Conservation (phyloP, 73 alveolate species). For the Blepharisma japonicum region DNA sequence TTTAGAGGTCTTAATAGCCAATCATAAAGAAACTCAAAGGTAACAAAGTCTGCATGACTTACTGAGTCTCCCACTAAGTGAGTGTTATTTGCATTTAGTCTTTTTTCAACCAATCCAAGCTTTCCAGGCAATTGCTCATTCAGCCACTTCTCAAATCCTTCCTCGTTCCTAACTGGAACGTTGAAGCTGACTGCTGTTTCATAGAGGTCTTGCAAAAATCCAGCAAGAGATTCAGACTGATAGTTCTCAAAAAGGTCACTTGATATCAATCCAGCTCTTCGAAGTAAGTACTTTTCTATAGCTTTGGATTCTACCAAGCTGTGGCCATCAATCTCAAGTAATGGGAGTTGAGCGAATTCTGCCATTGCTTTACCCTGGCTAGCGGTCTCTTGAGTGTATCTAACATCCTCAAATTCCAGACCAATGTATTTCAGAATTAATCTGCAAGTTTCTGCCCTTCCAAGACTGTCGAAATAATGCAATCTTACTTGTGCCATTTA, state of each 20-base stretch:
- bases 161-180: too few relatives aligned
- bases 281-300: background rate
- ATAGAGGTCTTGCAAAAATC: too few relatives aligned
- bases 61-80: background rate
- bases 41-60: background rate
- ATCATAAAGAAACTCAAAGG: background rate
- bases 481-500: too few relatives aligned
- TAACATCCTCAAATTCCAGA: too few relatives aligned
- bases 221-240: too few relatives aligned
- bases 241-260: too few relatives aligned
- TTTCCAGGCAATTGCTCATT: background rate
- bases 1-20: background rate
- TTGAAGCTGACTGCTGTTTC: too few relatives aligned
- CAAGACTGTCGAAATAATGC: conserved; percentile 12
- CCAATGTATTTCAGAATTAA: too few relatives aligned
- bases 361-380: too few relatives aligned
- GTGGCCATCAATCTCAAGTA: conserved; percentile 7
- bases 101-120: background rate
- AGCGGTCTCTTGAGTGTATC: too few relatives aligned
- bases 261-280: too few relatives aligned
- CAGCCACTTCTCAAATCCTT: background rate
- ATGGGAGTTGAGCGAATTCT: conserved; percentile 4
- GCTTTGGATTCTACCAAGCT: background rate
- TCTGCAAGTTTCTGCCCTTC: background rate
- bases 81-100: background rate